Evolutionary conservation across 352 stramenopile genomes (phyloP).

Genomic region (Phytophthora europaea): DNA sequence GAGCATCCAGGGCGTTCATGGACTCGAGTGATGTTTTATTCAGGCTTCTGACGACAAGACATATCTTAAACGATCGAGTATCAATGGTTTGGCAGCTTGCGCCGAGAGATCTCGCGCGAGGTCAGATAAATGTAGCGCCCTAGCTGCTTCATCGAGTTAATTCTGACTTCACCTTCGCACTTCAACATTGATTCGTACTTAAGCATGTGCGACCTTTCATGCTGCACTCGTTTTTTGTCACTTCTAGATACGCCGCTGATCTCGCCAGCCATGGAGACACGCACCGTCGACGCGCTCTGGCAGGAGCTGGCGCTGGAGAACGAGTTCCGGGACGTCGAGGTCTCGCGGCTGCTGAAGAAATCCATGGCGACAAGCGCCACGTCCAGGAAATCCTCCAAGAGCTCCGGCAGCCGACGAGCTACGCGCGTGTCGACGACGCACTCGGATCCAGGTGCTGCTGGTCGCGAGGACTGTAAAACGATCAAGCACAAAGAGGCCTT

Average conservation of each 20-base stretch:
- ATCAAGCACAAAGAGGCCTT: conserved; percentile 33
- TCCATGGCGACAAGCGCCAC: conserved; percentile 36
- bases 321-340: conserved; percentile 26
- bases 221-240: conserved; percentile 2
- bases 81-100: no score
- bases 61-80: no score
- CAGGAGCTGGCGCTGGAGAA: conserved; percentile 55
- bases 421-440: conserved; percentile 1
- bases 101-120: no score
- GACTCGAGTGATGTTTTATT: no score
- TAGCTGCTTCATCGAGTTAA: no score
- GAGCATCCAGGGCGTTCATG: no score
- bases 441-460: background rate
- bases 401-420: conserved; percentile 1
- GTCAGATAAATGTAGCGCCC: no score
- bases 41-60: no score
- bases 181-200: conserved; percentile 26
- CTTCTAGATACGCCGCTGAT: conserved; percentile 14
- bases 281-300: conserved; percentile 59
- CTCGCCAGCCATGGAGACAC: conserved; percentile 22
- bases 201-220: conserved; percentile 19
- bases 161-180: no score
- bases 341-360: conserved; percentile 52
- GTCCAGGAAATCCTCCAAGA: conserved; percentile 13
- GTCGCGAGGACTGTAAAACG: background rate